Evolutionary conservation across 768 basidiomycete genomes (phyloP).

Genomic region (Psilocybe cubensis): DNA sequence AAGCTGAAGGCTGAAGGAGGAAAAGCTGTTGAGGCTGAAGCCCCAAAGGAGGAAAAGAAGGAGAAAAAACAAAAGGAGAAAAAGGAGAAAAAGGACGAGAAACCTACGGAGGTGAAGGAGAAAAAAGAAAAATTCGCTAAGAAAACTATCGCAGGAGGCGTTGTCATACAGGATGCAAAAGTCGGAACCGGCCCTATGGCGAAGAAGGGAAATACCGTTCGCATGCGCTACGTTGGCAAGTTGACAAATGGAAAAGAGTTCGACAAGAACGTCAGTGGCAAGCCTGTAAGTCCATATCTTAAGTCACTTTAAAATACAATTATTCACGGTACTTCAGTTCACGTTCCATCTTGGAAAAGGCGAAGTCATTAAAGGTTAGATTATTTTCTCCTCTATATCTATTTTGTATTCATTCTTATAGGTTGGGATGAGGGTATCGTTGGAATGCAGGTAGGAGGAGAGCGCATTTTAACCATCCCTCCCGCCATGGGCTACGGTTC

Average conservation of each 20-base stretch:
- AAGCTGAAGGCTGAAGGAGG: slow-evolving; percentile 70
- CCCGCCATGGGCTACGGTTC: slow-evolving; percentile 76
- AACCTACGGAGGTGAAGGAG: slow-evolving; percentile 43
- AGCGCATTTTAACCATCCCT: slow-evolving; percentile 80
- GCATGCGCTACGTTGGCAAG: slow-evolving; percentile 95
- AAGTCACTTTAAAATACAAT: neutral
- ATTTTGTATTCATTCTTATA: slow-evolving; percentile 25
- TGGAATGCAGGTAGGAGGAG: slow-evolving; percentile 92
- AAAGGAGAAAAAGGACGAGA: slow-evolving; percentile 55
- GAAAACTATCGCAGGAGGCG: slow-evolving; percentile 67
- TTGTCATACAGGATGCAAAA: slow-evolving; percentile 78
- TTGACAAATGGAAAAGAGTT: slow-evolving; percentile 75
- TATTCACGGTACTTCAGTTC: slow-evolving; percentile 47
- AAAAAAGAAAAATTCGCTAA: slow-evolving; percentile 29
- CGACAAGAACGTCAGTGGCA: slow-evolving; percentile 83
- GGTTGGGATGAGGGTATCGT: slow-evolving; percentile 92
- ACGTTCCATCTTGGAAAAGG: slow-evolving; percentile 81
- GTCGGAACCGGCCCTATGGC: slow-evolving; percentile 83
- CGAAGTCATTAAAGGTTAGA: slow-evolving; percentile 88
- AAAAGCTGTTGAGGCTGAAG: slow-evolving; percentile 49
- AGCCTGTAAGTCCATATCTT: slow-evolving; percentile 63
- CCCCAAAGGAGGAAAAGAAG: slow-evolving; percentile 26
- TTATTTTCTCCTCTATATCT: neutral
- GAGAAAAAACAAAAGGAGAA: slow-evolving; percentile 46
- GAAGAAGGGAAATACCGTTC: slow-evolving; percentile 82